Conservation (phyloP, 148 eudicot species). For the Rhododendron molle region DNA sequence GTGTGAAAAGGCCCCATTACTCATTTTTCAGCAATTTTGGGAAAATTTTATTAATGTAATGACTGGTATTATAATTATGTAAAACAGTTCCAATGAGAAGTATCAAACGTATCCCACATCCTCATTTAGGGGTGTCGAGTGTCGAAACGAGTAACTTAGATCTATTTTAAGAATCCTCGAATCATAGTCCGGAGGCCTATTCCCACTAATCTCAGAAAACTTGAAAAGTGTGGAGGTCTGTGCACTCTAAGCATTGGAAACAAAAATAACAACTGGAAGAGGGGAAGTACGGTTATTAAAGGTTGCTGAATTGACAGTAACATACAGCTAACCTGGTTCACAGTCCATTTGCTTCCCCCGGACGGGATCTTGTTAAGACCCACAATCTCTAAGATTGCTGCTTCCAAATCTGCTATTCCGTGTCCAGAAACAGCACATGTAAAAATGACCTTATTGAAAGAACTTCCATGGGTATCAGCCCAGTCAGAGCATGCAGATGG, state of each 20-base stretch:
- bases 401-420: constrained; percentile 72
- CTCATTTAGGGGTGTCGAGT: neutral
- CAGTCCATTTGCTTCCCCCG: constrained; percentile 79
- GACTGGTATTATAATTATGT: neutral
- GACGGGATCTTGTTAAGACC: constrained; percentile 63
- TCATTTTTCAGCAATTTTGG: neutral
- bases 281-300: neutral
- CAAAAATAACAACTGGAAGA: neutral
- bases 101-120: neutral
- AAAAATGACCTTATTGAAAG: constrained; percentile 50
- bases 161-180: neutral
- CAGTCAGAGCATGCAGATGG: constrained; percentile 32
- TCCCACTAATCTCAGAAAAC: neutral
- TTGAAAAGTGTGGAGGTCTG: neutral
- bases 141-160: neutral
- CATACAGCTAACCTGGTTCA: constrained; percentile 64
- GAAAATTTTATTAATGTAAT: neutral
- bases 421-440: constrained; percentile 90
- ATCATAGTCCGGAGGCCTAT: neutral
- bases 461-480: constrained; percentile 23
- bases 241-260: neutral
- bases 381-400: constrained; percentile 61
- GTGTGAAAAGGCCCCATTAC: neutral
- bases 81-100: neutral
- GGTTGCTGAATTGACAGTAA: neutral